Evolutionary conservation across 139 green algal species (phyloP), one percentile per base, ranked within the genome.

Genomic region (Edaphochlamys debaryana): DNA sequence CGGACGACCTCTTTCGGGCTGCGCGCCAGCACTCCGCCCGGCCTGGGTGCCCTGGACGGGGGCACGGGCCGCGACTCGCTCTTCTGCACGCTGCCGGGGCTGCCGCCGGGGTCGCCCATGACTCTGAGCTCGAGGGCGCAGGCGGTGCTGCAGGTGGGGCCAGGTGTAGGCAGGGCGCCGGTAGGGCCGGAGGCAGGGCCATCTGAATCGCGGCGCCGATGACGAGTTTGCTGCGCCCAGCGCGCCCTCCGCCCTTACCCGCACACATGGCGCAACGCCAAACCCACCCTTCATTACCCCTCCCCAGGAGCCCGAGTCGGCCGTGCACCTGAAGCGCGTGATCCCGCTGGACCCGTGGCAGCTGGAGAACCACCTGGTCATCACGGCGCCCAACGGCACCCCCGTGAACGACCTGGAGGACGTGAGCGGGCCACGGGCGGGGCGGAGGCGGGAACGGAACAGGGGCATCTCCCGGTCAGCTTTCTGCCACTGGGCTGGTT

Each of bases 281-380:
- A 30, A 64, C 56, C 11, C 56, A 67, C 34, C 34, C 64, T 1
- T n/a, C 34, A 32, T 8, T 29, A 67, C 32, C 32, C 23, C 22
- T 58, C n/a, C n/a, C n/a, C n/a, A 81, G 75, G 41, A 42, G 4
- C 41, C 75, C 30, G 75, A 81, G 60, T 81, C 75, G 0, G 40
- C 75, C 7, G 75, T 60, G 0, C 75, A 81, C 41, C 75, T 81
- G 60, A 58, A 71, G 75, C 75, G 75, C n/a, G 68, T 81, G 40
- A 45, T 81, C 22, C 56, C 75, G 9, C 60, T 81, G 60, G 75
- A 81, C 19, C 6, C 62, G 8, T 40, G 36, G 1, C 17, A 54
- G 45, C 45, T 54, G 45, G 45, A 54, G 45, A 54, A 13, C 45
- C 45, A 54, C 45, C 45, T 54, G 45, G 45, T 54, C 45, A 54